phyloP scores from a whole-genome alignment of 352 stramenopile genomes.

The Phytopythium sindhum region DNA sequence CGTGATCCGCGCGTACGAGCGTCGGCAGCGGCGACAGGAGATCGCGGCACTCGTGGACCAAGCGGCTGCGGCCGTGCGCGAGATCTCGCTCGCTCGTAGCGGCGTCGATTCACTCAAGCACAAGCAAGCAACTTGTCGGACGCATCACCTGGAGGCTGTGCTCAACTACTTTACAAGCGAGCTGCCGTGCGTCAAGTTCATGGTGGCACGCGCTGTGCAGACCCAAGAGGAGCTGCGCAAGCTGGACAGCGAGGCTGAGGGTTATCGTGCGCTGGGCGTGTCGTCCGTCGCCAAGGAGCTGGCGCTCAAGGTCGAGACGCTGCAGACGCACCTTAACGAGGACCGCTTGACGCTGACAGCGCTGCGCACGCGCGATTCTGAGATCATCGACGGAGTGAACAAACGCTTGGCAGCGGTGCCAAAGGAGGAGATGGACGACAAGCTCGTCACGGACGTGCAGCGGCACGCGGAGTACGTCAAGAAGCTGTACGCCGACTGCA shows the following conservation, averaged over 20 bases:
- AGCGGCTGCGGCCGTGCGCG: constrained; percentile 34
- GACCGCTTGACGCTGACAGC: constrained; percentile 43
- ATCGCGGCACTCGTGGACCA: constrained; percentile 32
- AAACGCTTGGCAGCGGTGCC: constrained; percentile 19
- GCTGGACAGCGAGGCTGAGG: constrained; percentile 36
- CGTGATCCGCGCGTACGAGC: constrained; percentile 32
- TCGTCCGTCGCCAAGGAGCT: constrained; percentile 50
- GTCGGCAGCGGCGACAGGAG: constrained; percentile 30
- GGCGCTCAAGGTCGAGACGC: constrained; percentile 27
- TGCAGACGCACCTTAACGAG: constrained; percentile 47
- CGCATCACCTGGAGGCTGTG: constrained; percentile 63
- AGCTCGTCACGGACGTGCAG: constrained; percentile 47
- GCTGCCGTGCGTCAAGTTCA: constrained; percentile 77
- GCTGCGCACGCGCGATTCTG: constrained; percentile 45
- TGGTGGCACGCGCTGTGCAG: constrained; percentile 59
- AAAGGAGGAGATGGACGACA: constrained; percentile 23
- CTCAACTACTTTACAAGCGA: constrained; percentile 75
- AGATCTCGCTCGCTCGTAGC: constrained; percentile 31
- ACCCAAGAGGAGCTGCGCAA: constrained; percentile 35
- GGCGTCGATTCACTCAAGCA: constrained; percentile 39
- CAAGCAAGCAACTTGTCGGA: constrained; percentile 43
- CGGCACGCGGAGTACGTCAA: constrained; percentile 64
- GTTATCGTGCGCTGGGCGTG: constrained; percentile 54
- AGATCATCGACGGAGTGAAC: constrained; percentile 35
- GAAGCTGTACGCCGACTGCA: constrained; percentile 37